Conservation (phyloP, 1,284 basidiomycete genomes). For the Ceraceosorus bombacis region DNA sequence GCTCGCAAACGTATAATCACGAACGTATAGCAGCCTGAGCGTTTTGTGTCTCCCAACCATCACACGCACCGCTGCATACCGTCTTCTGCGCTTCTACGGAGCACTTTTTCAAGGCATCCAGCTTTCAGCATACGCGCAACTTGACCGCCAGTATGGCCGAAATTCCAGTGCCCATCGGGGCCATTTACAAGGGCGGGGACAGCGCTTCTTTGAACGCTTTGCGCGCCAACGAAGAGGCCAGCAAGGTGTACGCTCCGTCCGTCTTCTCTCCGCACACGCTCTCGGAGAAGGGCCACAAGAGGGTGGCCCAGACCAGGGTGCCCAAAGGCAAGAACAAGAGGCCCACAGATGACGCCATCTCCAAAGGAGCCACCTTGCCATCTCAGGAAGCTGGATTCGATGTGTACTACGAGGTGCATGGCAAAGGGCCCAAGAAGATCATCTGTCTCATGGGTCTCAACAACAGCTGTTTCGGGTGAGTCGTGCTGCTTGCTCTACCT, state of each 20-base stretch:
- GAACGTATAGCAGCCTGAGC: too few relatives aligned
- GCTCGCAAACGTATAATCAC: too few relatives aligned
- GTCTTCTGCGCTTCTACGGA: too few relatives aligned
- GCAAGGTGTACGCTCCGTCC: constrained; percentile 26
- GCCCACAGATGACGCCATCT: constrained; percentile 9
- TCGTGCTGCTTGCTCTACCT: background rate
- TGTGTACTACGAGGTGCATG: constrained; percentile 48
- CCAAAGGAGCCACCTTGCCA: constrained; percentile 13
- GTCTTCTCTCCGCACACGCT: constrained; percentile 41
- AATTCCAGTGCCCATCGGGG: constrained; percentile 26
- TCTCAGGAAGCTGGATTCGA: constrained; percentile 21
- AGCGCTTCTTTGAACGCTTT: constrained; percentile 17
- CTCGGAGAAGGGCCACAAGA: constrained; percentile 17
- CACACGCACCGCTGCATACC: too few relatives aligned
- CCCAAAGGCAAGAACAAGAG: constrained; percentile 11
- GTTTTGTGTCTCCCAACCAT: too few relatives aligned
- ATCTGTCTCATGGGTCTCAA: constrained; percentile 49
- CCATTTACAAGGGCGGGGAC: constrained; percentile 38
- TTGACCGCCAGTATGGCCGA: constrained; percentile 5
- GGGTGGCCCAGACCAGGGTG: constrained; percentile 22
- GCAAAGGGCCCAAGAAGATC: constrained; percentile 30
- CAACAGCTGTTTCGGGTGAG: constrained; percentile 41
- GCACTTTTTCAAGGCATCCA: too few relatives aligned
- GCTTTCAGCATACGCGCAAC: too few relatives aligned
- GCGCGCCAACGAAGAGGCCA: constrained; percentile 18